These are phyloP conservation scores for Orbilia brochopaga DNA, from an alignment of 2,329 filamentous ascomycete genomes.

Conservation along the genomic window DNA sequence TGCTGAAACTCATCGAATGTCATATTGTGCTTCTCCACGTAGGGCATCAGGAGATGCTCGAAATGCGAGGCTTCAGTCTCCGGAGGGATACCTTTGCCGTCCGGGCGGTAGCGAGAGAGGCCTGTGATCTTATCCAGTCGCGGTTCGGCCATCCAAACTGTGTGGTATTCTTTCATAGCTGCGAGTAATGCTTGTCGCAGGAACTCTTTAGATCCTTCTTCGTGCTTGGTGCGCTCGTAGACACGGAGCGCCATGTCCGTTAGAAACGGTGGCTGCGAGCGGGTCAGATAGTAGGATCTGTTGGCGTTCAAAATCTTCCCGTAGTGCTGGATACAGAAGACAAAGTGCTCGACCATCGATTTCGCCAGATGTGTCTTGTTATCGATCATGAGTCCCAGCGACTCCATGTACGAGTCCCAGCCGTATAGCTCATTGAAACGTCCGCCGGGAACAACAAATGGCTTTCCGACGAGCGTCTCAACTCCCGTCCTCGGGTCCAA, in stretches of 20 bases:
- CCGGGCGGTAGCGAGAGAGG: conserved; percentile 81
- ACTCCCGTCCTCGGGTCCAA: conserved; percentile 71
- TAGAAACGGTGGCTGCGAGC: conserved; percentile 94
- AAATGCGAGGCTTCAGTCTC: conserved; percentile 91
- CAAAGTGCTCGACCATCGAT: conserved; percentile 94
- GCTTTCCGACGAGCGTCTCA: conserved; percentile 76
- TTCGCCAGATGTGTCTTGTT: conserved; percentile 80
- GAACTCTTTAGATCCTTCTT: conserved; percentile 80
- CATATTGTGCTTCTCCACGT: conserved; percentile 82
- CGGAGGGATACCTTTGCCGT: conserved; percentile 83
- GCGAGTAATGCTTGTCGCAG: conserved; percentile 79
- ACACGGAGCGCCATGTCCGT: conserved; percentile 96
- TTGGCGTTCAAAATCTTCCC: conserved; percentile 98
- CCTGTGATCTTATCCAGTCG: conserved; percentile 78
- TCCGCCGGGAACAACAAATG: conserved; percentile 96
- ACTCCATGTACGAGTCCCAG: conserved; percentile 99
- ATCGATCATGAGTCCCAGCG: conserved; percentile 84
- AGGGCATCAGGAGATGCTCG: conserved; percentile 79
- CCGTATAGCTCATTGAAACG: conserved; percentile 98
- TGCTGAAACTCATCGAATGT: conserved; percentile 81
- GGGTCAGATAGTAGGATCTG: conserved; percentile 89
- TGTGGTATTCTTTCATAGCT: conserved; percentile 95
- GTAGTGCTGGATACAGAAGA: conserved; percentile 97
- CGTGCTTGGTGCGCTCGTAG: conserved; percentile 89
- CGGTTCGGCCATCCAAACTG: conserved; percentile 81